Evolutionary conservation across 768 basidiomycete genomes (phyloP).

Genomic region (Rhizopogon vesiculosus): DNA sequence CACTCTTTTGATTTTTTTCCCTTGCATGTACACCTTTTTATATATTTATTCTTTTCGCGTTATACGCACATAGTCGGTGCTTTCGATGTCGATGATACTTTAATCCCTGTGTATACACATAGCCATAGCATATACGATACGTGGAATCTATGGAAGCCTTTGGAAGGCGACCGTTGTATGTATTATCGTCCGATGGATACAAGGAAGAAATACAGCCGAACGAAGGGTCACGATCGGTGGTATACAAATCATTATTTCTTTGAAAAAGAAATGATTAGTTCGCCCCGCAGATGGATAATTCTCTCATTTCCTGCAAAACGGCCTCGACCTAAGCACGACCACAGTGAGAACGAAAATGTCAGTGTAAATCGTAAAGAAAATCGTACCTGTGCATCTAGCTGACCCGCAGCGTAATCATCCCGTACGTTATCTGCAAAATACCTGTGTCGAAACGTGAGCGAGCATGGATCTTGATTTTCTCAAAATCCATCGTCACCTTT

Average conservation of each 20-base stretch:
- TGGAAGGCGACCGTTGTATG: too few relatives aligned
- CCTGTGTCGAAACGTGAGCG: constrained; percentile 30
- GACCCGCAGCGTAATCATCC: constrained; percentile 96
- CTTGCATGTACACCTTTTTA: not conserved
- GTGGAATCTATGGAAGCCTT: too few relatives aligned
- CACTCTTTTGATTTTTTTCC: not conserved
- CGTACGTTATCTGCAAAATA: constrained; percentile 88
- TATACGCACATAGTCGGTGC: not conserved
- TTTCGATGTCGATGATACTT: too few relatives aligned
- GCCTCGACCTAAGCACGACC: constrained; percentile 68
- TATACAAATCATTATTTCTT: not conserved
- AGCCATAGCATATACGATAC: too few relatives aligned
- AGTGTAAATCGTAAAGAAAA: not conserved
- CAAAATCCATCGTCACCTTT: constrained; percentile 47
- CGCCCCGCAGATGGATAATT: constrained; percentile 88
- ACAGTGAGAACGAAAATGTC: too few relatives aligned
- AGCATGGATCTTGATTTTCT: not conserved
- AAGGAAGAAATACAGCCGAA: not conserved
- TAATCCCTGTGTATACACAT: too few relatives aligned
- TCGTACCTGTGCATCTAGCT: constrained; percentile 85
- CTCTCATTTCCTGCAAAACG: constrained; percentile 95
- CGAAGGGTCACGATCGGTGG: not conserved
- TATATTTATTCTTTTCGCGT: not conserved
- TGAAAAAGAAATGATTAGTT: constrained; percentile 16
- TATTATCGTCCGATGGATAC: not conserved